Evolutionary conservation across 2,329 filamentous ascomycete genomes (phyloP), one percentile per base, ranked within the genome.

Genomic region (Tolypocladium ophioglossoides): DNA sequence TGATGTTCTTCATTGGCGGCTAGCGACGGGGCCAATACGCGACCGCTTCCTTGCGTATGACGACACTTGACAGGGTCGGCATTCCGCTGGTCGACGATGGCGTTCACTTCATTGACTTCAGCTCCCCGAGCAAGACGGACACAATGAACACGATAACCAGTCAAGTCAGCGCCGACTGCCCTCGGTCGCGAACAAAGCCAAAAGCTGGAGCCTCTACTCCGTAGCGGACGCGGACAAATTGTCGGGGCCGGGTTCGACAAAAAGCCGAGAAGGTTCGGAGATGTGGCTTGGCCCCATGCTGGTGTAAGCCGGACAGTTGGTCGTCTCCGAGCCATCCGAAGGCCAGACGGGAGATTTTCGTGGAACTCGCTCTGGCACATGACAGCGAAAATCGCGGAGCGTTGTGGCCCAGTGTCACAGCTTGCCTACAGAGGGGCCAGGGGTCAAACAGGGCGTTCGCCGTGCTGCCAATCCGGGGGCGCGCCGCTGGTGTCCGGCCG

Each of bases 311-410:
- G 37, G 35, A 40, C 38, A 27, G 14, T 38, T 27, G 47, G 51
- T 48, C 27, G 40, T 51, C 40, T 56, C 56, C 57, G 55, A 48
- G 46, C 47, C 54, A 57, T 56, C 57, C 54, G 49, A 52, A 41
- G 27, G 34, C 3, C 20, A 35, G 55, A 44, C 57, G 58, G 54
- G 51, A 57, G 48, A 52, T 57, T 57, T 55, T 60, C 55, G 58
- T 59, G 52, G 34, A n/a, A n/a, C n/a, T n/a, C n/a, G 44, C 44
- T 48, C 48, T 50, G 52, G 55, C 57, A 57, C 57, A 56, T 58
- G 55, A 58, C 50, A 40, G 55, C 18, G n/a, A 32, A 35, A 55
- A 52, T 32, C 41, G 41, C 22, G 50, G 46, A 27, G 49, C 35
- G 35, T 35, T 30, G 27, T 30, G 18, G 37, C 16, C 18, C 16